Evolutionary conservation across 2,329 filamentous ascomycete species (phyloP).

Genomic region (Talaromyces pinophilus): DNA sequence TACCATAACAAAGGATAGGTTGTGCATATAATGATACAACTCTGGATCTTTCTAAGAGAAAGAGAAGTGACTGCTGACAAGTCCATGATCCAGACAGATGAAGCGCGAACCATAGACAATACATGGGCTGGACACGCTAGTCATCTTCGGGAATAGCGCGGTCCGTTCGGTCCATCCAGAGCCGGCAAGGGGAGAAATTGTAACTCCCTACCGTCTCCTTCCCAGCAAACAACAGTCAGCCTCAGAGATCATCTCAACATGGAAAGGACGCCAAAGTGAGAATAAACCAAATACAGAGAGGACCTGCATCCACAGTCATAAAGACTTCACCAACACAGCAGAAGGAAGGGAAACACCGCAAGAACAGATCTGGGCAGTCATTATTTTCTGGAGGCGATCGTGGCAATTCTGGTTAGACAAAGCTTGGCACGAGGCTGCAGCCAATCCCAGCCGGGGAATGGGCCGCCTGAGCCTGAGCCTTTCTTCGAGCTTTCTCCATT

Average conservation of each 20-base stretch:
- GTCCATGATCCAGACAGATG: neutral
- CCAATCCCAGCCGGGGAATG: slow-evolving; percentile 22
- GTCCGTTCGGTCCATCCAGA: neutral
- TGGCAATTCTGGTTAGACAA: slow-evolving; percentile 22
- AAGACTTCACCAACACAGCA: neutral
- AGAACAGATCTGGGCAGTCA: neutral
- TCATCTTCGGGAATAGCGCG: neutral
- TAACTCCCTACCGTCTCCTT: slow-evolving; percentile 5
- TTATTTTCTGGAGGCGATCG: slow-evolving; percentile 16
- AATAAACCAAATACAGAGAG: neutral
- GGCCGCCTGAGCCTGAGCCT: slow-evolving; percentile 21
- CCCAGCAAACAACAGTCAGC: neutral
- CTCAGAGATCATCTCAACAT: neutral
- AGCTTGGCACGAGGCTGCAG: slow-evolving; percentile 20
- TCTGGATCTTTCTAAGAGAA: neutral
- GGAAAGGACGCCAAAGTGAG: neutral
- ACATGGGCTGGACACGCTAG: neutral
- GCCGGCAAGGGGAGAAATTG: slow-evolving; percentile 9
- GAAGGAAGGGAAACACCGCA: neutral
- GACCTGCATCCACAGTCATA: neutral
- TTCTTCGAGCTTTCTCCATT: slow-evolving; percentile 18
- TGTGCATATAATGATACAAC: neutral
- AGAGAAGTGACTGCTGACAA: neutral
- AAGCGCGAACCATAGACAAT: neutral
- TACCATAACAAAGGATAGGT: neutral